Evolutionary conservation across 1,139 yeast genomes (phyloP).

Genomic region (Zygosaccharomyces sapae): DNA sequence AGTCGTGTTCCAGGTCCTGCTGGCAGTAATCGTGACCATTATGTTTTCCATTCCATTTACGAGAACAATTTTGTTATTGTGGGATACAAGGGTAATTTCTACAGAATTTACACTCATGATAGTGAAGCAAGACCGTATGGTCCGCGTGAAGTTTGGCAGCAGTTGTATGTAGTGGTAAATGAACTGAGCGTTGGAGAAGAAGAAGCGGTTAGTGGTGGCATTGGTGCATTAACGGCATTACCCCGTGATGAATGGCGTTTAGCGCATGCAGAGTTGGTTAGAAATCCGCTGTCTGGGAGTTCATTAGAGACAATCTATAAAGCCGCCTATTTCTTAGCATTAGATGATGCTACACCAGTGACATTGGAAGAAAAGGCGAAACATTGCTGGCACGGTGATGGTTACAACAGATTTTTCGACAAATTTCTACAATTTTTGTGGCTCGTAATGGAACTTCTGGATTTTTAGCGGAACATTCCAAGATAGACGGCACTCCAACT

Average conservation of each 20-base stretch:
- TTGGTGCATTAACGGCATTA: slow-evolving; percentile 79
- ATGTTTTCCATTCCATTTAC: slow-evolving; percentile 45
- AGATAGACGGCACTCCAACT: slow-evolving; percentile 98
- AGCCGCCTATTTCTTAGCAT: slow-evolving; percentile 73
- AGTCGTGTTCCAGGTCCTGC: slow-evolving; percentile 63
- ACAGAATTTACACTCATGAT: slow-evolving; percentile 69
- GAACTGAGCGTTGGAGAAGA: slow-evolving; percentile 31
- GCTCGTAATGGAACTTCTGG: slow-evolving; percentile 85
- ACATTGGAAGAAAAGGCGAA: slow-evolving; percentile 83
- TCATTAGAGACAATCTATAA: slow-evolving; percentile 69
- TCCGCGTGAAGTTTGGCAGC: slow-evolving; percentile 61
- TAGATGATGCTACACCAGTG: slow-evolving; percentile 70
- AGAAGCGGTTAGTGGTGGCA: slow-evolving; percentile 41
- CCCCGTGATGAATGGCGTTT: slow-evolving; percentile 81
- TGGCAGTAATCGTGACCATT: slow-evolving; percentile 52
- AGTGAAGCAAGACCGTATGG: slow-evolving; percentile 46
- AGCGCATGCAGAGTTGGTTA: slow-evolving; percentile 54
- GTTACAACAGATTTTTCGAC: slow-evolving; percentile 85
- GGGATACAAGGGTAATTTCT: slow-evolving; percentile 73
- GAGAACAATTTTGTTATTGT: slow-evolving; percentile 72
- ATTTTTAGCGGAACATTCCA: slow-evolving; percentile 92
- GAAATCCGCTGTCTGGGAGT: slow-evolving; percentile 52
- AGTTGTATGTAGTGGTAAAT: slow-evolving; percentile 54
- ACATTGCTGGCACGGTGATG: slow-evolving; percentile 93
- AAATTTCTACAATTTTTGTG: slow-evolving; percentile 85